Evolutionary conservation across 768 basidiomycete species (phyloP).

Genomic region (Panellus pusillus): DNA sequence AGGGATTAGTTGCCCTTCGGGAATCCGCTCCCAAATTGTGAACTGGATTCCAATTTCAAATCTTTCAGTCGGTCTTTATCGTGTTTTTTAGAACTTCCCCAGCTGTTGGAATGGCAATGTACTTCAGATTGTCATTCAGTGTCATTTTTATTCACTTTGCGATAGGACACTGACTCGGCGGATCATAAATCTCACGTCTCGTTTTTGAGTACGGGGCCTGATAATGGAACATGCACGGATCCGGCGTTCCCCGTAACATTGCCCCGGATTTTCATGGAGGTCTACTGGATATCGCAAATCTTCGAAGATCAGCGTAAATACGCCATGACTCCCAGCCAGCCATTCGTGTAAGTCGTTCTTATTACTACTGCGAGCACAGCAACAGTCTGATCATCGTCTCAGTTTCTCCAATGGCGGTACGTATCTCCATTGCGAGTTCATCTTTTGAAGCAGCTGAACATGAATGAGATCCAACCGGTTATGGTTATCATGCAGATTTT

Average conservation of each 20-base stretch:
- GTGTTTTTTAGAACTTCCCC: slow-evolving; percentile 14
- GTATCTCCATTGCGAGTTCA: background rate
- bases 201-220: slow-evolving; percentile 40
- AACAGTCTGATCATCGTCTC: background rate
- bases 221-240: slow-evolving; percentile 39
- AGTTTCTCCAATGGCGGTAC: slow-evolving; percentile 29
- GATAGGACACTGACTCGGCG: slow-evolving; percentile 38
- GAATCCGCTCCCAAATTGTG: slow-evolving; percentile 13
- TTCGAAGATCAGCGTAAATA: slow-evolving; percentile 28
- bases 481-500: slow-evolving; percentile 39
- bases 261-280: slow-evolving; percentile 45
- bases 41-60: background rate
- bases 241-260: slow-evolving; percentile 37
- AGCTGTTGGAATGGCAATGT: slow-evolving; percentile 23
- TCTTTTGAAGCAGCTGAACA: background rate
- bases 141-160: background rate
- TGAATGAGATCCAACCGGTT: slow-evolving; percentile 45
- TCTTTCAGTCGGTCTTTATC: background rate
- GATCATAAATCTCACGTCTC: slow-evolving; percentile 42
- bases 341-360: slow-evolving; percentile 27
- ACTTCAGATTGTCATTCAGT: background rate
- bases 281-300: slow-evolving; percentile 27
- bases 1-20: background rate
- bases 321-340: slow-evolving; percentile 29
- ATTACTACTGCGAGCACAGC: background rate